Conservation (phyloP, 1,284 basidiomycete genomes). For the Boletellus dicymbophilus region DNA sequence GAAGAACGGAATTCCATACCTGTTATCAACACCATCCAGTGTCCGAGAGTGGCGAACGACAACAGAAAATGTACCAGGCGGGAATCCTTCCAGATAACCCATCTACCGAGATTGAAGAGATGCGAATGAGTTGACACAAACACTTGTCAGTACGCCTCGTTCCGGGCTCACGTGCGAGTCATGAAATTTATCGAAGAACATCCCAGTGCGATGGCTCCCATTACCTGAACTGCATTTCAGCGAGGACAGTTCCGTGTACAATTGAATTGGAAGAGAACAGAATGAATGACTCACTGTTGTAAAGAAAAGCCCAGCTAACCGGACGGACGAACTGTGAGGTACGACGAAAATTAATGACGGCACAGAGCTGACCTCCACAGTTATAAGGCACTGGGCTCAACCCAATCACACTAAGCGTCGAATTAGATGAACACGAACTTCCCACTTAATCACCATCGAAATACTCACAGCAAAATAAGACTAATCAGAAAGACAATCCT, state of each 20-base stretch:
- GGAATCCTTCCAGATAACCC: slow-evolving; percentile 27
- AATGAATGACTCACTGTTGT: too few species aligned
- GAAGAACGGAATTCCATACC: slow-evolving; percentile 5
- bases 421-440: background rate
- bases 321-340: background rate
- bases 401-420: too few species aligned
- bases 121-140: background rate
- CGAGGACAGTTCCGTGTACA: background rate
- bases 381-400: too few species aligned
- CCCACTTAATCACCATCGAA: too few species aligned
- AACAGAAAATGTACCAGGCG: slow-evolving; percentile 15
- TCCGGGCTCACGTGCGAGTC: slow-evolving; percentile 24
- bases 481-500: slow-evolving; percentile 10
- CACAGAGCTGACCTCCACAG: slow-evolving; percentile 19
- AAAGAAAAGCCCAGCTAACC: too few species aligned
- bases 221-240: slow-evolving; percentile 3
- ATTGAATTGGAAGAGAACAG: background rate
- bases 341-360: background rate
- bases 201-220: slow-evolving; percentile 1
- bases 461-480: slow-evolving; percentile 16
- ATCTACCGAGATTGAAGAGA: slow-evolving; percentile 15
- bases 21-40: slow-evolving; percentile 17
- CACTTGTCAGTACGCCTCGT: too few species aligned
- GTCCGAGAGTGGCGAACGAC: slow-evolving; percentile 13
- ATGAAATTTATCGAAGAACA: slow-evolving; percentile 24